Evolutionary conservation across 371 early-diverging fungal genomes (phyloP).

Genomic region (Nematocida sp.): DNA sequence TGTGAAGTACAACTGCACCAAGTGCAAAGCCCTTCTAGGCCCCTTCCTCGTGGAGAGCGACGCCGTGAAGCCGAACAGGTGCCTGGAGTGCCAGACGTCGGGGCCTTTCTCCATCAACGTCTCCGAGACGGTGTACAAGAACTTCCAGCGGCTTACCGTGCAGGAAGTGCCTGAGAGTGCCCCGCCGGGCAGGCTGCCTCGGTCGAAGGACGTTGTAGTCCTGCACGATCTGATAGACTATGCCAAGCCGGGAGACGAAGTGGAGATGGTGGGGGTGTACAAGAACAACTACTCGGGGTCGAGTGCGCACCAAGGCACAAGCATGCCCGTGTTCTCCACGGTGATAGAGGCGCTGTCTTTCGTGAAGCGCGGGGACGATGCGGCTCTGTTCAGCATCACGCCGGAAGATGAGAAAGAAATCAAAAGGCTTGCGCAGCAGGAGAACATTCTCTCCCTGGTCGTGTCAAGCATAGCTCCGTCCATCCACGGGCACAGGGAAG

Average conservation of each 20-base stretch:
- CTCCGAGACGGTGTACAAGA: constrained; percentile 88
- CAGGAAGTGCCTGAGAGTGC: constrained; percentile 95
- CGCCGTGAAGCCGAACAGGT: constrained; percentile 76
- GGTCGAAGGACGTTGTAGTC: constrained; percentile 84
- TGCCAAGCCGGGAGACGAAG: constrained; percentile 92
- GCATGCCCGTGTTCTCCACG: constrained; percentile 89
- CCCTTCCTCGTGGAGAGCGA: constrained; percentile 83
- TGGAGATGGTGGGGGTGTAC: constrained; percentile 92
- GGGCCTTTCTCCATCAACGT: constrained; percentile 80
- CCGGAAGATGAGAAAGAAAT: constrained; percentile 83
- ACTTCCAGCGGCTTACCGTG: constrained; percentile 89
- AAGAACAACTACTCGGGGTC: constrained; percentile 82
- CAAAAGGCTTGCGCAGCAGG: constrained; percentile 71
- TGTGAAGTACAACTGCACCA: constrained; percentile 87
- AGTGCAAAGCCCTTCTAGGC: constrained; percentile 83
- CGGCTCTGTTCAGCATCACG: constrained; percentile 73
- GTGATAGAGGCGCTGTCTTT: constrained; percentile 87
- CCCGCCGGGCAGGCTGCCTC: constrained; percentile 87
- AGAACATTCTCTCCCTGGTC: constrained; percentile 74
- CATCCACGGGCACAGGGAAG: constrained; percentile 93
- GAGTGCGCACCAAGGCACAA: constrained; percentile 37
- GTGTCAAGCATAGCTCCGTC: constrained; percentile 92
- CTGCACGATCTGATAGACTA: constrained; percentile 91
- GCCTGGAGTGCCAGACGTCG: constrained; percentile 81
- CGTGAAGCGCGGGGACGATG: constrained; percentile 75